These are phyloP conservation scores for Syzygium malaccense DNA, from an alignment of 441 rosid genomes.

Conservation along the genomic window DNA sequence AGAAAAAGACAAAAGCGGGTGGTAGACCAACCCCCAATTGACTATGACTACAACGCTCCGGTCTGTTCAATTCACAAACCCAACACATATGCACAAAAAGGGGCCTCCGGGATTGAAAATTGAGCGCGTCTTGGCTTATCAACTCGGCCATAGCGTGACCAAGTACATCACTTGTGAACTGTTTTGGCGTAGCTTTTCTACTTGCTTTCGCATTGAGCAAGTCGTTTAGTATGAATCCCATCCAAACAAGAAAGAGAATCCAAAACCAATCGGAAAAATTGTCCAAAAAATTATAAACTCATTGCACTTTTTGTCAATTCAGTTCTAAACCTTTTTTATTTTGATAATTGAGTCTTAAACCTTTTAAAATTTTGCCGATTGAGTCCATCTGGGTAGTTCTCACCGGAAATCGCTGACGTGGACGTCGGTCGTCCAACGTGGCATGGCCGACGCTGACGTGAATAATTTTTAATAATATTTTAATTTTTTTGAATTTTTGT, in stretches of 20 bases:
- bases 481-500: too few species aligned
- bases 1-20: not conserved
- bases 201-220: not conserved
- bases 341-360: too few species aligned
- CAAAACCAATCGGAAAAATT: not conserved
- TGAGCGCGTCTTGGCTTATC: not conserved
- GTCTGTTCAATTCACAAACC: not conserved
- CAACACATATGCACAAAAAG: not conserved
- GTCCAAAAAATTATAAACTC: too few species aligned
- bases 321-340: too few species aligned
- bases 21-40: not conserved
- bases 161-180: not conserved
- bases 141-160: not conserved
- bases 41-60: not conserved
- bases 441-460: too few species aligned
- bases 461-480: too few species aligned
- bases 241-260: not conserved
- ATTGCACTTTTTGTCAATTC: too few species aligned
- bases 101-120: not conserved
- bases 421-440: accelerated
- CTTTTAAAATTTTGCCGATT: too few species aligned
- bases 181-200: not conserved
- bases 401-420: too few species aligned
- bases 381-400: too few species aligned
- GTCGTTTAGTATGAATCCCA: not conserved